These are phyloP conservation scores for Priceomyces fermenticarens DNA, from an alignment of 805 yeast genomes.

Conservation along the genomic window DNA sequence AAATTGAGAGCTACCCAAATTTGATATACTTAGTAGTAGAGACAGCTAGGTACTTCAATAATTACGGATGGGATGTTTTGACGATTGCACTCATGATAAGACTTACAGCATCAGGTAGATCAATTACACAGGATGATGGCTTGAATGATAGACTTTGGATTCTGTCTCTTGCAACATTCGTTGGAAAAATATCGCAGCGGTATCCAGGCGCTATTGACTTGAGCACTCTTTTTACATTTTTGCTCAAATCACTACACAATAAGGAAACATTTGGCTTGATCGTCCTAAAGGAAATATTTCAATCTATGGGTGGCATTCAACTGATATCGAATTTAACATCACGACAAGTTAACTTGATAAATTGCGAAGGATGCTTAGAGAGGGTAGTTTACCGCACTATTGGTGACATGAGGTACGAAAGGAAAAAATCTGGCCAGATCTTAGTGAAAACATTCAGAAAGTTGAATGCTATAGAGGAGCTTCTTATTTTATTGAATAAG, in stretches of 20 bases:
- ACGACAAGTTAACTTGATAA: constrained; percentile 61
- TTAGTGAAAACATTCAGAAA: constrained; percentile 46
- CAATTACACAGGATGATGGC: constrained; percentile 72
- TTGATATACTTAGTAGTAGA: constrained; percentile 74
- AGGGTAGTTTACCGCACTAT: constrained; percentile 55
- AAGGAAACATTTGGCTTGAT: constrained; percentile 60
- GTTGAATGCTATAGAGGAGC: constrained; percentile 51
- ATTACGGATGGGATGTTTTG: constrained; percentile 81
- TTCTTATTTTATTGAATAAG: constrained; percentile 62
- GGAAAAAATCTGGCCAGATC: constrained; percentile 45
- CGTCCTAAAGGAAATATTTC: constrained; percentile 63
- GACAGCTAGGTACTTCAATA: constrained; percentile 71
- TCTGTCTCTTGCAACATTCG: constrained; percentile 74
- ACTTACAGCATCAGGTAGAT: constrained; percentile 61
- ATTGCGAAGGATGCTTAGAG: constrained; percentile 60
- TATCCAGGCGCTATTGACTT: constrained; percentile 56
- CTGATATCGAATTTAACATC: constrained; percentile 63
- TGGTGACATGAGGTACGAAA: constrained; percentile 52
- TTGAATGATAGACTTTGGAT: constrained; percentile 81
- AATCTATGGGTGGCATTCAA: constrained; percentile 77
- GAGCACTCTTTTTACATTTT: constrained; percentile 55
- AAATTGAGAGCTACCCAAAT: constrained; percentile 90
- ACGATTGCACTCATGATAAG: constrained; percentile 71
- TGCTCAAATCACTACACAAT: constrained; percentile 60
- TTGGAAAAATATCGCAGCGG: constrained; percentile 65